Conservation (phyloP, 345 rosid species). For the Moricandia arvensis region DNA sequence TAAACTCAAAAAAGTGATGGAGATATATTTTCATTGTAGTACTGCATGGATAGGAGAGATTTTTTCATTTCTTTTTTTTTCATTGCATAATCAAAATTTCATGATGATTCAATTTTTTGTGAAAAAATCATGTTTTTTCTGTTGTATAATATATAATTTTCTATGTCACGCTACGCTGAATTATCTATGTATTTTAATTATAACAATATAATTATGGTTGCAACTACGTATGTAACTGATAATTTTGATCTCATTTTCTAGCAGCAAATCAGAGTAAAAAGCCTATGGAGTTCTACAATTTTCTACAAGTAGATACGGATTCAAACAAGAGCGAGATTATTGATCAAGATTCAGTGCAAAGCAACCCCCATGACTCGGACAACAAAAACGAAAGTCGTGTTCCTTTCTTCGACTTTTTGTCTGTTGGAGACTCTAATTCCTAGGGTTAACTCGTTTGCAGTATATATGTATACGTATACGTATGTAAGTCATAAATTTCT, state of each 20-base stretch:
- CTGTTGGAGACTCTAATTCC: conserved; percentile 43
- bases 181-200: background rate
- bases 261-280: conserved; percentile 19
- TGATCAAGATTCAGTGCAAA: conserved; percentile 43
- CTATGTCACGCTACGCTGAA: background rate
- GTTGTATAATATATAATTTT: background rate
- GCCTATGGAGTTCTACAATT: conserved; percentile 61
- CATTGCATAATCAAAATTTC: background rate
- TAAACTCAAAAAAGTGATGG: conserved; percentile 4
- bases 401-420: conserved; percentile 62
- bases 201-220: background rate
- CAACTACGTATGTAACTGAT: background rate
- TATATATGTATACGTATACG: background rate
- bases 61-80: background rate
- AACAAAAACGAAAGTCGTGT: conserved; percentile 24
- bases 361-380: conserved; percentile 9
- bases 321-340: conserved; percentile 57
- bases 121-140: background rate
- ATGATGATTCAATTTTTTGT: background rate
- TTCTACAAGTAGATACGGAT: conserved; percentile 67
- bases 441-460: conserved; percentile 27
- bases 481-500: background rate
- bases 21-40: background rate
- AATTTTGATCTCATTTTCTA: background rate
- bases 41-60: background rate